Evolutionary conservation across 306 rosid species (phyloP).

Genomic region (Chamaecrista fasciculata): DNA sequence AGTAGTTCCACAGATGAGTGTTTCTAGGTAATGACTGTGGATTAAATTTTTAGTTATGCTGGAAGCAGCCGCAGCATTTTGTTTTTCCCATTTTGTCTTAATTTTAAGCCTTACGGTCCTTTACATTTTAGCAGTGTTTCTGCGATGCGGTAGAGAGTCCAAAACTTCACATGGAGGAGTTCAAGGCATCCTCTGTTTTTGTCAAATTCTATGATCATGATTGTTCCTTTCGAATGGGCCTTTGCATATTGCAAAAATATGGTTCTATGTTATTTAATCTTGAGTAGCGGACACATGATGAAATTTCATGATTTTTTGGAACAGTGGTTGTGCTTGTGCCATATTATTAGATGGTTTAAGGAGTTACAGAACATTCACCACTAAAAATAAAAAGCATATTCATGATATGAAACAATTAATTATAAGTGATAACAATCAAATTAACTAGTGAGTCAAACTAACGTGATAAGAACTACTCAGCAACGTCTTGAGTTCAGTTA

Average conservation of each 20-base stretch:
- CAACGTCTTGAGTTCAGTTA: no score
- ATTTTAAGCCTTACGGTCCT: slow-evolving; percentile 23
- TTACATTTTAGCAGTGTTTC: slow-evolving; percentile 31
- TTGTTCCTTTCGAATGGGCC: slow-evolving; percentile 22
- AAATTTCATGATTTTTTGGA: no score
- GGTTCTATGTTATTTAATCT: neutral
- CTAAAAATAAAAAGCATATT: no score
- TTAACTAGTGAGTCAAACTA: no score
- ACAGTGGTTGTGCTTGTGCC: no score
- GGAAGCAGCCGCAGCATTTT: slow-evolving; percentile 29
- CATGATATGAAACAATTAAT: no score
- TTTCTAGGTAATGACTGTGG: slow-evolving; percentile 46
- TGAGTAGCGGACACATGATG: neutral
- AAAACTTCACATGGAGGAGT: slow-evolving; percentile 30
- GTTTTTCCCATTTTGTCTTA: slow-evolving; percentile 25
- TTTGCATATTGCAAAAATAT: neutral
- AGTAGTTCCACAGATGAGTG: slow-evolving; percentile 60
- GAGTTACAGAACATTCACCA: no score
- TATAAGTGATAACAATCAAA: no score
- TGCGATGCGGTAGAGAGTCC: slow-evolving; percentile 35
- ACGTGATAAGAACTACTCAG: no score
- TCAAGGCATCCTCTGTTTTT: neutral
- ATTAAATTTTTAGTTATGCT: slow-evolving; percentile 40
- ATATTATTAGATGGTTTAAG: no score
- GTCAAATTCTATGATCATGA: neutral